Evolutionary conservation across 148 eudicot genomes (phyloP), one percentile per base, ranked within the genome.

Genomic region (Heliamphora exappendiculata): DNA sequence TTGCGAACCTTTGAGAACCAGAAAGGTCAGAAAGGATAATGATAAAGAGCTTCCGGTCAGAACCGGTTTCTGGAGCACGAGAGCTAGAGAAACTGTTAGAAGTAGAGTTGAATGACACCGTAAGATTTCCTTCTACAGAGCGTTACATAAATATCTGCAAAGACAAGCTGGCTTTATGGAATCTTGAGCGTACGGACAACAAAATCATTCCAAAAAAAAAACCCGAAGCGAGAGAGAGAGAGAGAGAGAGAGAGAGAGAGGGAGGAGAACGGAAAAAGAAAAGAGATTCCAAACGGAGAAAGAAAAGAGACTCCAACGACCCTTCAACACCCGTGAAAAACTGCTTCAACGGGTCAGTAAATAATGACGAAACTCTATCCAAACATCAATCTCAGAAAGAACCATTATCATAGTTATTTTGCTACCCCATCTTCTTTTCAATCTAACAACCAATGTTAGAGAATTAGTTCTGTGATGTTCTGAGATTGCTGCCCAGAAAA

Each of bases 301-400:
- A n/a, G n/a, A n/a, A 6, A 8, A 1, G 36, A 11, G 24, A 9
- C n/a, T 5, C 55, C 78, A 77, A 77, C 74, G 7, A 77, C 79
- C 74, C 74, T 77, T 77, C 79, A 77, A 68, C 74, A 67, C 26
- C 28, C 19, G 45, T 29, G 34, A 64, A 64, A 31, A 1, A 13
- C 39, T 12, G 17, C 16, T 20, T 68, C 33, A 22, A 67, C 3
- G 29, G n/a, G n/a, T 26, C 31, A 68, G 29, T 62, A 62, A 31
- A 62, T 2, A 62, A 62, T 14, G 29, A n/a, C n/a, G n/a, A 44
- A 7, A 36, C 34, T 11, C 24, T 2, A 2, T 70, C 58, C 39
- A 28, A 29, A 36, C 58, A 28, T 28, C 57, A 45, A n/a, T 19
- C 14, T 7, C 22, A 16, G 31, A 26, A 34, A 7, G 41, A 16